Base-by-base conservation (phyloP, 331 rosid species). In the Saraca asoca region DNA sequence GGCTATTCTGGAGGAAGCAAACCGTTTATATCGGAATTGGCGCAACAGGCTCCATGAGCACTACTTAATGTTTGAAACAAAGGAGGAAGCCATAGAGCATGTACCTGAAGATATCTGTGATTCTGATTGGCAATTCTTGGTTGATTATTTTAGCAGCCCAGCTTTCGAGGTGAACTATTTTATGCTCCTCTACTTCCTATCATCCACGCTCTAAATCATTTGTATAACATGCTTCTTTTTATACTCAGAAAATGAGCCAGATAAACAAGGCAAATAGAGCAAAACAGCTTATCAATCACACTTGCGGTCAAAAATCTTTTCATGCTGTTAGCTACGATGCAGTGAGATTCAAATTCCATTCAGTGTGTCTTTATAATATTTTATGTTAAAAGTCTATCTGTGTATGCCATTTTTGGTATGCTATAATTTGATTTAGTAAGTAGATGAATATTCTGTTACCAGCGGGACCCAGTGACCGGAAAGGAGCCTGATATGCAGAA, bases 91-190 rank as follows among this genome's bases (percentile, higher is more conserved):
- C 12, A 37, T 79, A 64, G 64, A 60, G 64, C 68, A 79, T 60
- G 68, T 70, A 16, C 80, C 84, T 12, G 64, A 70, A 18, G 80
- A 66, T 14, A 51, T 79, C 46, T 16, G 7, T 79, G 56, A 9
- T 39, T 60, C 80, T 70, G 83, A 79, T 60, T 79, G 83, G 83
- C 37, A 39, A 38, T 15, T 59, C 48, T 52, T 79, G 71, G 75
- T 75, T 65, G 83, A 75, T 53, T 75, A 79, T 79, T 79, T 79
- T 70, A 70, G 74, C 58, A 79, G 80, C 66, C 71, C 71, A 35
- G 58, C 48, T 51, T 79, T 70, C 53, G 54, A 79, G 83, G 83
- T 74, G 51, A 19, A 20, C 11, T 19, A 34, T 20, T 58, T 38
- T 70, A 44, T 17, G 55, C 56, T 65, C 10, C 14, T 69, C 13